A percentile compares a stretch with the other conserved stretches of the same genome.
These are phyloP conservation scores for Coprinopsis sp. DNA, from an alignment of 768 basidiomycete genomes.

Conservation along the genomic window DNA sequence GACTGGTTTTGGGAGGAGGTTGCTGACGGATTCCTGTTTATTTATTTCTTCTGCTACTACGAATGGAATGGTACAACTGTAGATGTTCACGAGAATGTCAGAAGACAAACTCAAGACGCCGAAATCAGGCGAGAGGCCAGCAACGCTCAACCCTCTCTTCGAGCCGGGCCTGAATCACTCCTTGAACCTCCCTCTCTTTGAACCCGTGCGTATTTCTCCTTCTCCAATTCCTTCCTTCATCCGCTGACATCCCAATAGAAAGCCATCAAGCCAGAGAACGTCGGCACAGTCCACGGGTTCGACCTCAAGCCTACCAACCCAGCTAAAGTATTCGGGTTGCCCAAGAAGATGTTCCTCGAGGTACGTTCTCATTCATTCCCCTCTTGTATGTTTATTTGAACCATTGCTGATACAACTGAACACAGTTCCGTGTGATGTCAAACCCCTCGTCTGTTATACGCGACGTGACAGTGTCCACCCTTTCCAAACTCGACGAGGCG, in stretches of 20 bases:
- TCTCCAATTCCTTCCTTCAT: neutral
- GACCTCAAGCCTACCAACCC: constrained; percentile 41
- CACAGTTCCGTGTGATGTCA: constrained; percentile 64
- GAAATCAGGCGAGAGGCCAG: neutral
- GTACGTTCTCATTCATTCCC: constrained; percentile 33
- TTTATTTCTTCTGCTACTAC: neutral
- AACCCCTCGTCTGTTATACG: constrained; percentile 71
- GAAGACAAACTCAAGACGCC: constrained; percentile 4
- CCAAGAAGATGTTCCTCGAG: constrained; percentile 66
- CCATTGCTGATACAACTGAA: neutral
- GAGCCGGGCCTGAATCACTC: neutral
- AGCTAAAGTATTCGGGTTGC: constrained; percentile 65
- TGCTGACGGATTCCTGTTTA: neutral
- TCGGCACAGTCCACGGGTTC: constrained; percentile 47
- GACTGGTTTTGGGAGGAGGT: neutral
- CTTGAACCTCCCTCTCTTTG: constrained; percentile 4
- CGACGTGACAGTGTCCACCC: constrained; percentile 53
- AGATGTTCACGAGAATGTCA: constrained; percentile 11
- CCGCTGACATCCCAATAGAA: constrained; percentile 6
- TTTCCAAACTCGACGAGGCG: constrained; percentile 50
- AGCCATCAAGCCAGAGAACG: constrained; percentile 25
- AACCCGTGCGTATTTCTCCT: constrained; percentile 8
- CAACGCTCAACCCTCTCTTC: neutral
- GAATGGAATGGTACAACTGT: neutral
- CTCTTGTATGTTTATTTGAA: neutral